Evolutionary conservation across 345 rosid genomes (phyloP).

Genomic region (Citrus reticulata): DNA sequence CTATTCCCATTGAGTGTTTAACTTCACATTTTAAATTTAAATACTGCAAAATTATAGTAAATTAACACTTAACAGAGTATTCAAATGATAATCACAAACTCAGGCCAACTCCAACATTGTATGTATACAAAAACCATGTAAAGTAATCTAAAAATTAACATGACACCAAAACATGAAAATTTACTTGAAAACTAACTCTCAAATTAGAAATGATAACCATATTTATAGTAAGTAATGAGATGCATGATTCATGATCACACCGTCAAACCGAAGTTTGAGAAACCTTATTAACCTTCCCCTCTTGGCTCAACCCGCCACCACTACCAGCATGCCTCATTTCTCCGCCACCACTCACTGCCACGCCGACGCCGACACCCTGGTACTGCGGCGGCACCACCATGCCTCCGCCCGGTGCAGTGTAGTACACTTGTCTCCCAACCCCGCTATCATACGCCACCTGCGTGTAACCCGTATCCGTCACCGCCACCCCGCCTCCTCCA

Average conservation of each 20-base stretch:
- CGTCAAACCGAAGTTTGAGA: slow-evolving; percentile 38
- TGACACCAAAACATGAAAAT: neutral
- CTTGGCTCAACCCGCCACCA: slow-evolving; percentile 24
- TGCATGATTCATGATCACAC: neutral
- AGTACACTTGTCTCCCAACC: slow-evolving; percentile 66
- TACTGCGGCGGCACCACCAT: slow-evolving; percentile 35
- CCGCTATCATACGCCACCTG: slow-evolving; percentile 55
- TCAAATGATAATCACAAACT: neutral
- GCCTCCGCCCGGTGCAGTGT: slow-evolving; percentile 46
- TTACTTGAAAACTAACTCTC: too few relatives aligned
- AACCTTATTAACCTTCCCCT: slow-evolving; percentile 36
- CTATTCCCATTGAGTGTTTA: too few relatives aligned
- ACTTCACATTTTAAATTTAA: too few relatives aligned
- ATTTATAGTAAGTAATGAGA: too few relatives aligned
- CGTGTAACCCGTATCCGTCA: slow-evolving; percentile 45
- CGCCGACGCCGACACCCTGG: slow-evolving; percentile 55
- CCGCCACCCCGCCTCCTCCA: slow-evolving; percentile 19
- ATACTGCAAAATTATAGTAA: neutral
- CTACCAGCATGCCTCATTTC: slow-evolving; percentile 29
- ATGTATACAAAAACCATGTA: neutral
- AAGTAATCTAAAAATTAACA: neutral
- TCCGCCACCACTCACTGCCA: slow-evolving; percentile 38
- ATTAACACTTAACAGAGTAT: neutral
- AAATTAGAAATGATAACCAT: neutral
- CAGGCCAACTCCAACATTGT: neutral